These are phyloP conservation scores for Phytophthora kernoviae DNA, from an alignment of 352 stramenopile species.

Conservation along the genomic window DNA sequence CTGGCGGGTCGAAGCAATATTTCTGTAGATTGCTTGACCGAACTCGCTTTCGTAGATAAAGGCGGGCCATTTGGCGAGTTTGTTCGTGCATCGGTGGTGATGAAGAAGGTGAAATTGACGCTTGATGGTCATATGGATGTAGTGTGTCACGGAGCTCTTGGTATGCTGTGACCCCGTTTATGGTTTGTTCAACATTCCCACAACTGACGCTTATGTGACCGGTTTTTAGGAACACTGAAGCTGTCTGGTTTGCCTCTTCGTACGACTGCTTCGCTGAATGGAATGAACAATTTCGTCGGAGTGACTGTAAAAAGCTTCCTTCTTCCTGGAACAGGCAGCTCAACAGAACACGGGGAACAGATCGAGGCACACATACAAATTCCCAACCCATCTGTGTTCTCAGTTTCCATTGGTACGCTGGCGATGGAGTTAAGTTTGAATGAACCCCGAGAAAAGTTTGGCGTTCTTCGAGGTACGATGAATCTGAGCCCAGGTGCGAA, in stretches of 20 bases:
- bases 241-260: constrained; percentile 57
- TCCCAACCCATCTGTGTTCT: constrained; percentile 74
- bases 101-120: constrained; percentile 47
- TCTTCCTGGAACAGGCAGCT: constrained; percentile 50
- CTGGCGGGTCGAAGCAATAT: constrained; percentile 72
- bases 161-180: constrained; percentile 28
- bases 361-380: constrained; percentile 69
- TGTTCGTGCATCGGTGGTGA: constrained; percentile 65
- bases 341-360: constrained; percentile 44
- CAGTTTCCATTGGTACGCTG: constrained; percentile 64
- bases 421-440: constrained; percentile 56
- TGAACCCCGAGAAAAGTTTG: constrained; percentile 46
- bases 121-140: constrained; percentile 67
- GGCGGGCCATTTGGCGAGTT: constrained; percentile 68
- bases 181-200: neutral
- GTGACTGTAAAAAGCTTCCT: constrained; percentile 68
- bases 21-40: constrained; percentile 64
- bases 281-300: constrained; percentile 69
- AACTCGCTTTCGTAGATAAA: constrained; percentile 44
- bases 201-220: neutral
- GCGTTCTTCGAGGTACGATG: constrained; percentile 57
- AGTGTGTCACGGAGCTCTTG: constrained; percentile 63
- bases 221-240: constrained; percentile 47
- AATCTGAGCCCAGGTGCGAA: constrained; percentile 59
- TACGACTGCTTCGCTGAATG: constrained; percentile 42